Conservation (phyloP, 2,329 filamentous ascomycete species). For the Botrytis tulipae region DNA sequence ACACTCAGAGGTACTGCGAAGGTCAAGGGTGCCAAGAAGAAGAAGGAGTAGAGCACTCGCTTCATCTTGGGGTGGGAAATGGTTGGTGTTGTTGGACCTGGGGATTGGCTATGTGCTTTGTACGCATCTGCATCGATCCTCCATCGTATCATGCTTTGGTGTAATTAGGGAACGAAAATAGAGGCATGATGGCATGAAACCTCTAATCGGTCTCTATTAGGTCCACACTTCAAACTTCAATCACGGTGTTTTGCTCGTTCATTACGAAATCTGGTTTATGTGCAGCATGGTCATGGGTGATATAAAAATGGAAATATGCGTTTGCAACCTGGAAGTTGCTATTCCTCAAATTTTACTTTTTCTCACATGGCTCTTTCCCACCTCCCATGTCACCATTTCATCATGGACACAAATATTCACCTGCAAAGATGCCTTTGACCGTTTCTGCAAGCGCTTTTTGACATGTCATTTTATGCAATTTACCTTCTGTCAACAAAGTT, state of each 20-base stretch:
- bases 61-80: conserved; percentile 32
- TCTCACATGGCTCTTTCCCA: conserved; percentile 5
- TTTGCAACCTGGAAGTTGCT: conserved; percentile 11
- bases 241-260: conserved; percentile 33
- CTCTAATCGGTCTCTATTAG: conserved; percentile 29
- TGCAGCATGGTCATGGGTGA: conserved; percentile 19
- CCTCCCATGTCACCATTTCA: neutral
- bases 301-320: conserved; percentile 14
- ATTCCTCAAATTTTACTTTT: conserved; percentile 9
- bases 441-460: conserved; percentile 18
- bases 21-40: conserved; percentile 91
- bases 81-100: conserved; percentile 36
- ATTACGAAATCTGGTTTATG: conserved; percentile 18
- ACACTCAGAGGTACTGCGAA: conserved; percentile 97
- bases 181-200: conserved; percentile 32
- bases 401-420: conserved; percentile 1
- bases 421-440: conserved; percentile 8
- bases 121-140: conserved; percentile 35
- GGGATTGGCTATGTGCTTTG: conserved; percentile 35
- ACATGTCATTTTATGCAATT: conserved; percentile 18
- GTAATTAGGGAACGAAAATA: conserved; percentile 28
- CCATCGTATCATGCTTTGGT: conserved; percentile 32
- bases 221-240: conserved; percentile 32
- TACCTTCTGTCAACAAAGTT: conserved; percentile 15
- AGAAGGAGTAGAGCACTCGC: conserved; percentile 75